Evolutionary conservation across 2,329 filamentous ascomycete genomes (phyloP), one percentile per base, ranked within the genome.

Genomic region (Mariannaea sp.): DNA sequence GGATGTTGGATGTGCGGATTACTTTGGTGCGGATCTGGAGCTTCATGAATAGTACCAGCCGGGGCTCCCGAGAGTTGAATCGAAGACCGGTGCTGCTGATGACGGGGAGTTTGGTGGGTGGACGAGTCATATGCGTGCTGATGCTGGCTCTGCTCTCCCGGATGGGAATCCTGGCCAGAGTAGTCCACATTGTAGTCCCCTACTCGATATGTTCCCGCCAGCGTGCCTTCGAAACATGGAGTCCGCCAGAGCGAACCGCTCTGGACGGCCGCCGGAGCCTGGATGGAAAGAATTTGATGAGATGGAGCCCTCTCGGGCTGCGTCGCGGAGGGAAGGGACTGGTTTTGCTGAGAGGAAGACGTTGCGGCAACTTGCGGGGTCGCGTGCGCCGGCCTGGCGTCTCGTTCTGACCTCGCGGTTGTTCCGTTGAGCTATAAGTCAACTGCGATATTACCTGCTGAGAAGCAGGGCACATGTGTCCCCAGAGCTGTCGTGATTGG

Each of bases 111-210:
- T 49, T 70, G 65, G 51, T 72, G 69, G 47, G 66, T 56, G 41
- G 80, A 67, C 52, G 74, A 67, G 68, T 85, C 82, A 75, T 87
- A 89, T 65, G 80, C 75, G 71, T 87, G 82, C 70, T 83, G 77
- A 71, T 80, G 79, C 70, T 87, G 83, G 71, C 79, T 80, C 72
- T 86, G 84, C 71, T 83, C 80, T 74, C 80, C 80, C 76, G 84
- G 75, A 77, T 86, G 82, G 75, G 80, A 80, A 70, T 80, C 82
- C 77, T 87, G 86, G 72, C 84, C 78, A 76, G 85, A 80, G 77
- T 88, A 89, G 73, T 87, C 84, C 81, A 89, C 85, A 82, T 87
- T 83, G 80, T 88, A 88, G 78, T 86, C 83, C 73, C 80, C 81
- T 76, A 84, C 80, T 81, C 85, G 83, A 79, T 89, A 90, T 75